phyloP scores from a whole-genome alignment of 2,329 filamentous ascomycete species.

The Fusarium temperatum region DNA sequence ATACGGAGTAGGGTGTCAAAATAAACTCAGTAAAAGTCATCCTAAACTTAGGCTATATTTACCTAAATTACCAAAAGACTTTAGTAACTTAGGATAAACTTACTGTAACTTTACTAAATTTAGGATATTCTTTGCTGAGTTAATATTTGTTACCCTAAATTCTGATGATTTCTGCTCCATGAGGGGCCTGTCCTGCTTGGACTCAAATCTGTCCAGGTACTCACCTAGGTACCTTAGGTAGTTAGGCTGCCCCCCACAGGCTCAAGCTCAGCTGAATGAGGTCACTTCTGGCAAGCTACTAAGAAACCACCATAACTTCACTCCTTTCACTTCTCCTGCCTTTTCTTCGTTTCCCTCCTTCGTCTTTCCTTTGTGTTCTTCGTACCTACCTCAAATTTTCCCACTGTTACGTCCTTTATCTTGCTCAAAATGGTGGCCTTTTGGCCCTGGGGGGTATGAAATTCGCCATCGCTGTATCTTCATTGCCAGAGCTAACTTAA shows the following conservation, averaged over 20 bases:
- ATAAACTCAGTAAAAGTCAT: no score
- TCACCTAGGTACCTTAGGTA: no score
- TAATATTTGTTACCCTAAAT: no score
- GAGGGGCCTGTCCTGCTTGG: neutral
- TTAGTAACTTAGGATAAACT: no score
- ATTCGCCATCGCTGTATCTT: constrained; percentile 32
- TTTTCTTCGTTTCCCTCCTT: neutral
- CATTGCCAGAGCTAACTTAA: constrained; percentile 20
- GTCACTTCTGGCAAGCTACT: constrained; percentile 15
- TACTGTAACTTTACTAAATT: no score
- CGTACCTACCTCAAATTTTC: neutral
- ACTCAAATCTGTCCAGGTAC: neutral
- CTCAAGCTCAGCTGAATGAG: constrained; percentile 26
- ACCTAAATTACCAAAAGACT: no score
- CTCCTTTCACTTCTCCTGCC: constrained; percentile 4
- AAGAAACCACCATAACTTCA: neutral
- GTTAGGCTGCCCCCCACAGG: constrained; percentile 9
- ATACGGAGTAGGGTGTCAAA: no score
- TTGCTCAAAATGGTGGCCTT: constrained; percentile 75
- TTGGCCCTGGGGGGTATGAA: constrained; percentile 81
- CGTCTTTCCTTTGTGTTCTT: constrained; percentile 17
- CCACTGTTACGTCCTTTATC: neutral
- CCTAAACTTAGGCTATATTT: no score
- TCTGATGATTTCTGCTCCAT: no score
- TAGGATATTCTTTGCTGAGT: no score